Conservation (phyloP, 2,329 filamentous ascomycete species). For the Aspergillus thermomutatus region DNA sequence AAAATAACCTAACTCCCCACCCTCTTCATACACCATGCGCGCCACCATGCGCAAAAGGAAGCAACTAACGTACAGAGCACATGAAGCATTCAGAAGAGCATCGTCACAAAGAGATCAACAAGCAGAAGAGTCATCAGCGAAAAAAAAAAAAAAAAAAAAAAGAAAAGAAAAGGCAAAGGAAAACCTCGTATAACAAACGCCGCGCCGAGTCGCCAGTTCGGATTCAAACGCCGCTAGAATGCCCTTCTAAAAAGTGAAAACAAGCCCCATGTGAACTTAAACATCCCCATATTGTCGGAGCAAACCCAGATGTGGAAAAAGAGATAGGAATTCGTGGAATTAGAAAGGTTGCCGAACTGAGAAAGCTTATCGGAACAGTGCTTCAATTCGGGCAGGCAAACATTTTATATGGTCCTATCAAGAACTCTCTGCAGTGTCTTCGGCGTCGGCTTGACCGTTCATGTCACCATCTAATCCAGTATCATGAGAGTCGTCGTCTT, state of each 20-base stretch:
- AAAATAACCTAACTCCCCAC: constrained; percentile 16
- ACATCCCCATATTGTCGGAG: neutral
- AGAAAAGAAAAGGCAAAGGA: constrained; percentile 1
- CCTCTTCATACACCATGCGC: constrained; percentile 21
- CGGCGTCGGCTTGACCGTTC: constrained; percentile 20
- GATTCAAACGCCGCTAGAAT: neutral
- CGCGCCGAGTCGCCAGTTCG: neutral
- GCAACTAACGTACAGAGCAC: neutral
- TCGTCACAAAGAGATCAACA: constrained; percentile 7
- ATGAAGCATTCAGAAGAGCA: constrained; percentile 6
- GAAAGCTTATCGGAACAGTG: neutral
- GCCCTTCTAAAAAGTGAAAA: neutral
- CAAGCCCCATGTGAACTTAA: neutral
- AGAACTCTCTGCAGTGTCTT: constrained; percentile 16
- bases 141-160: constrained; percentile 1
- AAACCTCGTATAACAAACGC: constrained; percentile 3
- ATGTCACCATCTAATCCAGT: constrained; percentile 19
- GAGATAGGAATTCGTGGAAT: neutral
- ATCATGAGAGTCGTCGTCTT: constrained; percentile 21
- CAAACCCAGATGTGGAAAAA: neutral
- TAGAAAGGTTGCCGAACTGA: neutral
- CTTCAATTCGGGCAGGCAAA: neutral
- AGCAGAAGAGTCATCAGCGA: constrained; percentile 3
- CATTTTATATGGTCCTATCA: neutral
- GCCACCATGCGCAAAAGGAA: constrained; percentile 9